These are phyloP conservation scores for Kurtzmaniella natalensis DNA, from an alignment of 1,139 yeast genomes.

Conservation along the genomic window DNA sequence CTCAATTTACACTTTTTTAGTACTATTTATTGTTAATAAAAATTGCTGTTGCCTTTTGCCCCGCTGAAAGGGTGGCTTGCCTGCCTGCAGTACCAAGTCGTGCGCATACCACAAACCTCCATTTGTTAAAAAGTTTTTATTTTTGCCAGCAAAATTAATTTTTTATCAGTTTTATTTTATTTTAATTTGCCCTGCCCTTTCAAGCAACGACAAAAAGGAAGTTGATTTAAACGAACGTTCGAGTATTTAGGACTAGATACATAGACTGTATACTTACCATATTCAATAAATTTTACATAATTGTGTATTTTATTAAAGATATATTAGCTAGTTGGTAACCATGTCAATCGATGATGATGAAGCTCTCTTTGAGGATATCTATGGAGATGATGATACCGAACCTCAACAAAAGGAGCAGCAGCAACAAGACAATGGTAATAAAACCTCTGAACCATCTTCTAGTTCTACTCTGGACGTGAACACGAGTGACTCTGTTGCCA, in stretches of 20 bases:
- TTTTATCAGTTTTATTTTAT: no score
- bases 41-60: no score
- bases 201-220: background rate
- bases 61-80: no score
- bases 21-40: no score
- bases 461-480: slow-evolving; percentile 3
- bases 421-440: background rate
- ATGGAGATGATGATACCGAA: slow-evolving; percentile 2
- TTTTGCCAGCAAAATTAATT: background rate
- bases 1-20: no score
- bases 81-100: no score
- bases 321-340: no score
- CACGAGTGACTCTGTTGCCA: background rate
- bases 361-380: slow-evolving; percentile 9
- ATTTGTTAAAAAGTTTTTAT: background rate
- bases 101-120: background rate
- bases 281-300: slow-evolving; percentile 6
- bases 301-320: no score
- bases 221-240: no score
- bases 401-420: background rate
- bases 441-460: slow-evolving; percentile 2
- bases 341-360: slow-evolving; percentile 9
- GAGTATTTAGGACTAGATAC: slow-evolving; percentile 2
- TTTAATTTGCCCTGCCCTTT: no score
- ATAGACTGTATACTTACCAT: slow-evolving; percentile 7